These are phyloP conservation scores for Saksenaea oblongispora DNA, from an alignment of 371 early-diverging fungal species.

Conservation along the genomic window DNA sequence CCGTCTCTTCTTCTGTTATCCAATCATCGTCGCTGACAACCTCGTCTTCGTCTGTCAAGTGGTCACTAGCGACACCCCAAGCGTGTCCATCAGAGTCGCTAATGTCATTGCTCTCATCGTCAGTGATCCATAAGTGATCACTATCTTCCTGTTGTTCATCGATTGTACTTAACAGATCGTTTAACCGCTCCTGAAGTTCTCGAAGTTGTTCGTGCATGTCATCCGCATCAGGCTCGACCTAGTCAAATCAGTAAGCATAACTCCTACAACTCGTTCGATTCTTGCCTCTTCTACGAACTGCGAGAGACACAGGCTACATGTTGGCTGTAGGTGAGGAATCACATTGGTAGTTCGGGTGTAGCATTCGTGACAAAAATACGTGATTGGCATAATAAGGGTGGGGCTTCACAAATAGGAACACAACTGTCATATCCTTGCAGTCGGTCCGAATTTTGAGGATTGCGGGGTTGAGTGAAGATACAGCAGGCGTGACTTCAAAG, in stretches of 20 bases:
- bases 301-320: conserved; percentile 1
- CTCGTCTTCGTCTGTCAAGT: background rate
- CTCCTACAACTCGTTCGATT: background rate
- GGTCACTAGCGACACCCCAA: no score
- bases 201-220: no score
- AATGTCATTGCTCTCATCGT: no score
- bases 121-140: no score
- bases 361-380: conserved; percentile 8
- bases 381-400: background rate
- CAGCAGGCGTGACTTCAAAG: no score
- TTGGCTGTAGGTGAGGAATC: background rate
- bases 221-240: no score
- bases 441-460: no score
- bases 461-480: no score
- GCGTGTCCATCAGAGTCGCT: background rate
- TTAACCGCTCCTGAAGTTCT: no score
- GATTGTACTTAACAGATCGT: no score
- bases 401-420: background rate
- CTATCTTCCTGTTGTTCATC: no score
- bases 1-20: background rate
- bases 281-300: conserved; percentile 11
- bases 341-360: background rate
- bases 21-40: background rate
- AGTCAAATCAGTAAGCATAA: background rate
- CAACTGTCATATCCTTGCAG: no score